Base-by-base conservation (phyloP, 306 rosid species). In the Luffa aegyptiaca region DNA sequence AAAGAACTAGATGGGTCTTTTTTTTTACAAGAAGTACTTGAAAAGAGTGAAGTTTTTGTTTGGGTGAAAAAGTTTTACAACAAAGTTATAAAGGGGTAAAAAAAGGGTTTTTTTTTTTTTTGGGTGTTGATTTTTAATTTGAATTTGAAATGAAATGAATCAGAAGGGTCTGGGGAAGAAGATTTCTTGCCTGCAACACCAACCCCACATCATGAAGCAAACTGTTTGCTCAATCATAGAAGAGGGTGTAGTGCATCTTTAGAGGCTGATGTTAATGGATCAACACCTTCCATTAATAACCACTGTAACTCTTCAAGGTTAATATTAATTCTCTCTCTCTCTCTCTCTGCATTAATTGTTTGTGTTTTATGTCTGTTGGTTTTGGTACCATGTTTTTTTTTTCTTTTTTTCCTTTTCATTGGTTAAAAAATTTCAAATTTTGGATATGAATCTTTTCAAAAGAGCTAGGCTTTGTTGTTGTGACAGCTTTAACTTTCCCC, bases 131-230 rank as follows among this genome's bases (percentile, higher is more conserved):
- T 39, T 39, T 39, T 3, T 5, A 39, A 39, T 39, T 48, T 13
- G 52, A 11, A 48, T 10, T 0, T 10, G 52, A 52, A 52, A 51
- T 51, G 56, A 13, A 51, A 51, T 52, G 57, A 52, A 52, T 52
- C 57, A 90, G 97, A 93, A 84, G 98, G 89, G 51, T 85, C 89
- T 44, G 91, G 90, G 72, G 98, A 92, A 80, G 98, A 90, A 81
- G 93, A 90, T 84, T 86, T 87, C 83, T 82, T 87, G 86, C 81
- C 89, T 76, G 78, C 88, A 78, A 77, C 91, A 80, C 80, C 86
- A 72, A 76, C 86, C 39, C 64, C 55, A 48, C 72, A 76, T 82
- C 92, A 86, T 71, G 88, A 84, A 79, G 85, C 84, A 44, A 85
- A 81, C 78, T 81, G 84, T 81, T 78, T 87, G 53, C 76, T 84